Evolutionary conservation across 805 yeast species (phyloP), one percentile per base, ranked within the genome.

Genomic region (Brettanomyces naardenensis): DNA sequence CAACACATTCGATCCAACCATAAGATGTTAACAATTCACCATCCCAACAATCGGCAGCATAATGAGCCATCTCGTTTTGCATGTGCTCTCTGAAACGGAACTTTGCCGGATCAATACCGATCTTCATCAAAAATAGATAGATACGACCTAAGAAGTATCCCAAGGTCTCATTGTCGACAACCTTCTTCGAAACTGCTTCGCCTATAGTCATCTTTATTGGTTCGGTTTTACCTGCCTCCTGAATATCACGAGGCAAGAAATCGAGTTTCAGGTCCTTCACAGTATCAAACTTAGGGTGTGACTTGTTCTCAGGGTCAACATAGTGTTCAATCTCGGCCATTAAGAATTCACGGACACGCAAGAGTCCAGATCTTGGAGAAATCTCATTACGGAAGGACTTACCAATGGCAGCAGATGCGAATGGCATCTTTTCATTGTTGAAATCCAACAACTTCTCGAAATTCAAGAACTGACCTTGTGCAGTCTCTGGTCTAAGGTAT

Each of bases 1-100:
- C 99, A 60, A 92, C 97, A 79, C 98, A 94, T 70, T 92, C 99
- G 53, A 92, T 85, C 99, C 99, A 92, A 53, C 99, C 99, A 54
- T 87, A 92, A 25, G 96, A 86, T 31, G 96, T 80, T 52, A 84
- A 80, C 54, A 92, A 72, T 70, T 92, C 99, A 48, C 95, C 97
- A 68, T 92, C 99, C 99, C 99, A 92, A 72, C 99, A 92, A 68
- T 92, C 99, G 50, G 95, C 80, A 43, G 98, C 98, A 63, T 92
- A 92, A 64, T 92, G 99, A 15, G 99, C 99, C 99, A 92, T 92
- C 70, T 92, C 99, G 61, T 92, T 92, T 52, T 80, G 73, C 95
- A 92, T 80, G 67, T 92, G 99, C 71, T 92, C 98, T 72, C 99
- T 84, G 78, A 92, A 92, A 64, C 99, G 79, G 61, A 92, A 66